phyloP scores from a whole-genome alignment of 108 stramenopile genomes.

The Nitzschia sp. region DNA sequence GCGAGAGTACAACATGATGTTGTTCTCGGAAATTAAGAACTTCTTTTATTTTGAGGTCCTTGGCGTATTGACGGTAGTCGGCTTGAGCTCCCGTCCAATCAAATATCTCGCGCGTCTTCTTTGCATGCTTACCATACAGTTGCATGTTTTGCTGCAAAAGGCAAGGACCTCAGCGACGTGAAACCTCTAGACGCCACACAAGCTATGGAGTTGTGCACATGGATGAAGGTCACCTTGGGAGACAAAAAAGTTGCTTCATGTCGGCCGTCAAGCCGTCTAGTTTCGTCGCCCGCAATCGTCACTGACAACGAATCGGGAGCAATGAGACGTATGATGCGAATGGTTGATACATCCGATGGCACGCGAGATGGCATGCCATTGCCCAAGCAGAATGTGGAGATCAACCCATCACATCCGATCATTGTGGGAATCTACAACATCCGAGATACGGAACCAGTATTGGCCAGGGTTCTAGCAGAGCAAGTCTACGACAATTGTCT shows the following conservation, averaged over 20 bases:
- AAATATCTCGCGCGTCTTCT: no score
- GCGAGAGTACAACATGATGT: no score
- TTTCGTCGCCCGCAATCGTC: slow-evolving; percentile 94
- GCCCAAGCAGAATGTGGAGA: slow-evolving; percentile 94
- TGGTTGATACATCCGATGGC: slow-evolving; percentile 92
- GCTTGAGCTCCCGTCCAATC: no score
- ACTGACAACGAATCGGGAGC: slow-evolving; percentile 97
- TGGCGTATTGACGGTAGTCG: no score
- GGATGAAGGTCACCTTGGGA: slow-evolving; percentile 72
- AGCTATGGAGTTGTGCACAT: slow-evolving; percentile 85
- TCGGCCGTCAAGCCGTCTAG: slow-evolving; percentile 80
- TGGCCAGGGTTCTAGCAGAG: slow-evolving; percentile 85
- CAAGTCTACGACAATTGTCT: slow-evolving; percentile 98
- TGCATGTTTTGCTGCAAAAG: no score
- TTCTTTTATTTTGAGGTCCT: no score
- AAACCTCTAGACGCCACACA: slow-evolving; percentile 59
- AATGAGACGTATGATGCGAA: slow-evolving; percentile 96
- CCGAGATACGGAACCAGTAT: slow-evolving; percentile 61
- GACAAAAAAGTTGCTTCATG: slow-evolving; percentile 81
- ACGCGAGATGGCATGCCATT: slow-evolving; percentile 71
- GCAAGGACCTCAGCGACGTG: no score
- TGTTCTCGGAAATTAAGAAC: no score
- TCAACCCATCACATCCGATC: slow-evolving; percentile 96
- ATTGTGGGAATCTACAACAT: slow-evolving; percentile 77
- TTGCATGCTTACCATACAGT: no score